phyloP scores from a whole-genome alignment of 2,329 filamentous ascomycete genomes.

The Aspergillus japonicus region DNA sequence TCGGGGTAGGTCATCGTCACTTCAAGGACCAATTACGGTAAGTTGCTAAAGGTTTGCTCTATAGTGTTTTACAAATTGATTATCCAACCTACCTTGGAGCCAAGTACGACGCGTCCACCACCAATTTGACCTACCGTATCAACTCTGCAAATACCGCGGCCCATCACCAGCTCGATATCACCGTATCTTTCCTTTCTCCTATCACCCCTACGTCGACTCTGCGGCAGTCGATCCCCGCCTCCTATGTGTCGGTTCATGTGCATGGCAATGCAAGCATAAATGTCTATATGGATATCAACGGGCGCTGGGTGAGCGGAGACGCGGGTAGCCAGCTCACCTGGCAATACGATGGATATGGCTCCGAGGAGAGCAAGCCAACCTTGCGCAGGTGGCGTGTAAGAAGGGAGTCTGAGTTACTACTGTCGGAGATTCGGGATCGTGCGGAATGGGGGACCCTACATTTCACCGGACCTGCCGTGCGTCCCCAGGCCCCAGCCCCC shows the following conservation, averaged over 20 bases:
- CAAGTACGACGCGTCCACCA: conserved; percentile 68
- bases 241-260: conserved; percentile 71
- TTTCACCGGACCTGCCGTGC: conserved; percentile 66
- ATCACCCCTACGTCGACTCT: conserved; percentile 79
- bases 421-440: conserved; percentile 71
- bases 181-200: conserved; percentile 68
- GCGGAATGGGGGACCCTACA: conserved; percentile 81
- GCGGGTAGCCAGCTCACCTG: conserved; percentile 68
- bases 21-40: too few species aligned
- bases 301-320: conserved; percentile 80
- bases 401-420: conserved; percentile 58
- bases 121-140: conserved; percentile 65
- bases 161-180: conserved; percentile 52
- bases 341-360: conserved; percentile 55
- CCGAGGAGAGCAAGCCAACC: conserved; percentile 38
- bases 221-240: conserved; percentile 77
- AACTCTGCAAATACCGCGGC: conserved; percentile 40
- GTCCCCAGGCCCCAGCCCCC: conserved; percentile 11
- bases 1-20: conserved; percentile 37
- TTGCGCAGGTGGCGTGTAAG: conserved; percentile 47
- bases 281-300: conserved; percentile 66
- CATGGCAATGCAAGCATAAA: conserved; percentile 65
- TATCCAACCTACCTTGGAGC: conserved; percentile 61
- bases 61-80: conserved; percentile 55
- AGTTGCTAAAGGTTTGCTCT: neutral